These are phyloP conservation scores for Multifurca ochricompacta DNA, from an alignment of 768 basidiomycete species.

Conservation along the genomic window DNA sequence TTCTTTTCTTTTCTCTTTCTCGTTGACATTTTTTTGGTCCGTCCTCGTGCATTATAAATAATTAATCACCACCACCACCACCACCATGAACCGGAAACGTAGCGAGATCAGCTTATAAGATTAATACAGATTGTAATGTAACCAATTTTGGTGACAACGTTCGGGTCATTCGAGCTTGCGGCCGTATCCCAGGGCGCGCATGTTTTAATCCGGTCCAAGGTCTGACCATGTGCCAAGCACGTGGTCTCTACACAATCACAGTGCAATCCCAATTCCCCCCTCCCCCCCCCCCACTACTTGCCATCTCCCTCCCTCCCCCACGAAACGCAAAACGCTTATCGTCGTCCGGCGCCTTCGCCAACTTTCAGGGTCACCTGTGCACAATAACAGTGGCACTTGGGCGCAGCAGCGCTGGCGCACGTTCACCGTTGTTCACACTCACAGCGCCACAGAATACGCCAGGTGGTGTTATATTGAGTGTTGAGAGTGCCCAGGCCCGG, in stretches of 20 bases:
- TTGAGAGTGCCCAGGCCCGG: not conserved
- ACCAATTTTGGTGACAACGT: not conserved
- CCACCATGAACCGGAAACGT: slow-evolving; percentile 1
- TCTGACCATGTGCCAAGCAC: not conserved
- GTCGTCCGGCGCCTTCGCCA: not conserved
- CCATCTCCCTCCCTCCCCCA: too few species aligned
- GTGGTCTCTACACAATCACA: too few species aligned
- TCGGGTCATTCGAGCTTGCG: not conserved
- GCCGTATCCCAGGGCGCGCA: slow-evolving; percentile 1
- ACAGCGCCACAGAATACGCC: slow-evolving; percentile 8
- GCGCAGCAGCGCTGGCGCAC: too few species aligned
- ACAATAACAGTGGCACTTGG: too few species aligned
- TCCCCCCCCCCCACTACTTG: too few species aligned
- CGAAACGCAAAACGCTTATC: too few species aligned
- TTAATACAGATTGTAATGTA: slow-evolving; percentile 7
- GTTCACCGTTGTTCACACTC: too few species aligned
- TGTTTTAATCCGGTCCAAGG: not conserved
- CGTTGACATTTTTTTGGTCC: too few species aligned
- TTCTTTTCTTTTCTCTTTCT: too few species aligned
- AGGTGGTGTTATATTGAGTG: not conserved
- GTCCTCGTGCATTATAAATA: too few species aligned
- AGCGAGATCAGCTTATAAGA: slow-evolving; percentile 1
- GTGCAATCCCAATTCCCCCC: too few species aligned
- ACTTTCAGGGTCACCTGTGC: slow-evolving; percentile 12
- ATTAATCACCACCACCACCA: too few species aligned